These are phyloP conservation scores for Nigrospora osmanthi DNA, from an alignment of 2,329 filamentous ascomycete genomes.

Conservation along the genomic window DNA sequence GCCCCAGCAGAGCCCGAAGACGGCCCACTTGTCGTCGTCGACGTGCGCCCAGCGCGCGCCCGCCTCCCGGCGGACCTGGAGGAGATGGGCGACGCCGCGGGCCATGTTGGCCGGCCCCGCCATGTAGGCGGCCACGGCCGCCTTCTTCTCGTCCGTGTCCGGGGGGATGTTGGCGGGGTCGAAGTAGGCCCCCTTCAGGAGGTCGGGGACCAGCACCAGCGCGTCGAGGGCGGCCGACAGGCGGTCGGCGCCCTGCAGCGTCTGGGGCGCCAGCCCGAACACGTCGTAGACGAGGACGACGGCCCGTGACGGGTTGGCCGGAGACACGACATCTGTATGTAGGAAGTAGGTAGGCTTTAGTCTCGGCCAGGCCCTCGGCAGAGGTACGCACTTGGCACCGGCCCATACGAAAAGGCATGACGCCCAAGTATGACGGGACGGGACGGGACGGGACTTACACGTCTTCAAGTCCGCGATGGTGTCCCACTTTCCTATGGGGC, in stretches of 20 bases:
- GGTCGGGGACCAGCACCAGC: conserved; percentile 31
- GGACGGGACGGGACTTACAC: conserved; percentile 29
- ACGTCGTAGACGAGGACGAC: conserved; percentile 40
- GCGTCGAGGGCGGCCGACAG: conserved; percentile 26
- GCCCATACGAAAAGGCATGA: too few relatives aligned
- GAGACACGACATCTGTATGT: neutral
- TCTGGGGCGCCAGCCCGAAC: conserved; percentile 36
- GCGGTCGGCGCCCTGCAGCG: conserved; percentile 38
- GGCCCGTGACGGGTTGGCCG: conserved; percentile 10
- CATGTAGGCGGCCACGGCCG: conserved; percentile 22
- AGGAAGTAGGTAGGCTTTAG: too few relatives aligned
- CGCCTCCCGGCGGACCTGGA: conserved; percentile 21
- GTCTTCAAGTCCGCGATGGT: conserved; percentile 31
- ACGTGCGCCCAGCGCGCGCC: conserved; percentile 24
- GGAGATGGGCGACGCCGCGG: conserved; percentile 19
- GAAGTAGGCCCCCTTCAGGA: conserved; percentile 27
- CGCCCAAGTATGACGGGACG: neutral
- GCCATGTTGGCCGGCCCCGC: conserved; percentile 18
- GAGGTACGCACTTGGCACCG: too few relatives aligned
- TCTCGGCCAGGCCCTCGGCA: too few relatives aligned
- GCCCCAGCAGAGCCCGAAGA: conserved; percentile 43
- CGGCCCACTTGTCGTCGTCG: conserved; percentile 32
- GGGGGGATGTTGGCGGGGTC: conserved; percentile 25
- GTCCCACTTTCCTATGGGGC: conserved; percentile 30
- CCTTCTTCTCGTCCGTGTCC: conserved; percentile 35